Conservation (phyloP, 225 moss, liverwort and hornwort species). For the Neckera pumila region DNA sequence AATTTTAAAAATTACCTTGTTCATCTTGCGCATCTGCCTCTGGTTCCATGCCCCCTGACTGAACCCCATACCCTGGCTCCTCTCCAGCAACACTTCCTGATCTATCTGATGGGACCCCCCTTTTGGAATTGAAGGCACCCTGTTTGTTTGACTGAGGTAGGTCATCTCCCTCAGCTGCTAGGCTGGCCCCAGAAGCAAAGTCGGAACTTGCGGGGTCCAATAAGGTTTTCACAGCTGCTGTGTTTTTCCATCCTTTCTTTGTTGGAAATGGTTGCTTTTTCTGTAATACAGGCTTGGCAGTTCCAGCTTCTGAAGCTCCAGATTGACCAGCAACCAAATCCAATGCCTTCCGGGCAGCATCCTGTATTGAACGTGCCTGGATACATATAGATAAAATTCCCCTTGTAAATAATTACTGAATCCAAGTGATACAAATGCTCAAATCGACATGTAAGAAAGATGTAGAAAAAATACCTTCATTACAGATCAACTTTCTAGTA, state of each 20-base stretch:
- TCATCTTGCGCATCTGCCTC: conserved; percentile 45
- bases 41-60: conserved; percentile 38
- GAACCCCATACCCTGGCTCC: conserved; percentile 55
- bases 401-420: not conserved
- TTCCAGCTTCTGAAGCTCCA: conserved; percentile 38
- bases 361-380: conserved; percentile 90
- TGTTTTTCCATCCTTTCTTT: conserved; percentile 63
- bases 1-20: conserved; percentile 10
- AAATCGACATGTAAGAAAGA: not conserved
- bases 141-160: conserved; percentile 44
- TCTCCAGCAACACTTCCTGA: conserved; percentile 82
- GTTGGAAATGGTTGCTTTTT: conserved; percentile 56
- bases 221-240: conserved; percentile 47
- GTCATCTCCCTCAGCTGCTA: conserved; percentile 77
- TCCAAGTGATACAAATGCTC: not conserved
- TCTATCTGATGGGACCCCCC: conserved; percentile 71
- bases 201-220: conserved; percentile 55
- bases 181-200: conserved; percentile 71
- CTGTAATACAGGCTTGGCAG: conserved; percentile 35
- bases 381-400: not conserved
- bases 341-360: conserved; percentile 78
- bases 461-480: not conserved
- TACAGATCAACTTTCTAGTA: not conserved
- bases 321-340: conserved; percentile 58
- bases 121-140: conserved; percentile 44